These are phyloP conservation scores for Termitomyces sp. DNA, from an alignment of 768 basidiomycete genomes.

Conservation along the genomic window DNA sequence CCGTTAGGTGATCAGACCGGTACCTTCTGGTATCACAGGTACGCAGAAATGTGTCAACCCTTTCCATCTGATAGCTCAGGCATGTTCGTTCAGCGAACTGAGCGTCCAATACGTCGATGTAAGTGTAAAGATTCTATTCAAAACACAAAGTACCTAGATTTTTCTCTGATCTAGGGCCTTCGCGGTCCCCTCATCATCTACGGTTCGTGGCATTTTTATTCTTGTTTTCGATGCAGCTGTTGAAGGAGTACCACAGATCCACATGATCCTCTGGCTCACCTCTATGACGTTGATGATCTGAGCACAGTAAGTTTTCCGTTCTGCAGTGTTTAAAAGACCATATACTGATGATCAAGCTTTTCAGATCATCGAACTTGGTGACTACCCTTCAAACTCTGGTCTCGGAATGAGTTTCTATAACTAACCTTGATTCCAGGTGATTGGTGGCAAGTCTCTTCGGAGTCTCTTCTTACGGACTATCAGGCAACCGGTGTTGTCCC, in stretches of 20 bases:
- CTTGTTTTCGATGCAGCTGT: neutral
- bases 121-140: slow-evolving; percentile 2
- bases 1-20: slow-evolving; percentile 33
- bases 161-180: slow-evolving; percentile 18
- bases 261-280: slow-evolving; percentile 7
- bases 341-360: neutral
- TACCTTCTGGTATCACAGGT: slow-evolving; percentile 39
- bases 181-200: slow-evolving; percentile 32
- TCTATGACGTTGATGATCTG: slow-evolving; percentile 15
- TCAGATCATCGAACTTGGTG: slow-evolving; percentile 17
- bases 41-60: neutral
- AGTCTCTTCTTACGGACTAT: slow-evolving; percentile 23
- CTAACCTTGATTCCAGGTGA: slow-evolving; percentile 26
- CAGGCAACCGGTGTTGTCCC: slow-evolving; percentile 24
- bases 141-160: neutral
- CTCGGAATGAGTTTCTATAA: slow-evolving; percentile 21
- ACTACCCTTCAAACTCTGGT: slow-evolving; percentile 5
- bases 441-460: slow-evolving; percentile 34
- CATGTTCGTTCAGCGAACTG: slow-evolving; percentile 14
- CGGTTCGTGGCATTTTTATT: slow-evolving; percentile 14
- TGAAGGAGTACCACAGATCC: slow-evolving; percentile 3
- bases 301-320: slow-evolving; percentile 7
- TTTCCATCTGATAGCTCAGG: neutral
- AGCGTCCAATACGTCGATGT: slow-evolving; percentile 28
- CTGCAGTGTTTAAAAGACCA: neutral